Evolutionary conservation across 176 grass and related monocot species (phyloP), one percentile per base, ranked within the genome.

Genomic region (Dendrocalamus sinicus): DNA sequence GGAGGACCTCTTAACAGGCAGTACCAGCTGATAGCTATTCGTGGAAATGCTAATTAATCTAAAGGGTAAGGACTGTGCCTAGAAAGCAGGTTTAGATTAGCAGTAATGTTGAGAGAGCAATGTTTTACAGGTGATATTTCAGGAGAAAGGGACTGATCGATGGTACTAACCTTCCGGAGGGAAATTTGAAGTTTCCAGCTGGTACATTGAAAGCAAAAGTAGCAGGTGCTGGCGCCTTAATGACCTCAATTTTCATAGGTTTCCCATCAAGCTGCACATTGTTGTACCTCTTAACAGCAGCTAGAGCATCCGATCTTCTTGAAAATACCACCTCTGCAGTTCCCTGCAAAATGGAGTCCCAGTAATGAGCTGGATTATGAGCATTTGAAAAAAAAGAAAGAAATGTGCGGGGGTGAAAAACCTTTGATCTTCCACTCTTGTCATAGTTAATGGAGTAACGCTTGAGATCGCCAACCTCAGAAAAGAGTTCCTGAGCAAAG

Each of bases 371-470:
- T 30, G 28, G 28, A 30, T 30, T 30, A 30, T 30, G 28, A 30
- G 28, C 28, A 30, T 30, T 30, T 30, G 28, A 30, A 30, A 0
- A 30, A 30, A 30, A 30, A 30, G 1, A 30, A 30, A 30, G 28
- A 30, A 30, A 30, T 1, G 1, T 30, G 68, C 2, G 7, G 4
- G 26, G 47, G 24, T 67, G 39, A 22, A 89, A 30, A 30, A 1
- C 93, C 88, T 92, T 92, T 24, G 91, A 90, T 88, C 93, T 89
- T 75, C 93, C 91, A 59, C 85, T 95, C 70, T 61, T 88, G 54
- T 95, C 93, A 64, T 95, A 92, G 83, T 95, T 92, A 71, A 95
- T 89, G 37, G 93, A 90, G 54, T 84, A 90, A 19, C 70, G 81
- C 77, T 81, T 78, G 60, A 95, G 7, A 61, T 89, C 47, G 11